Evolutionary conservation across 2,329 filamentous ascomycete species (phyloP).

Genomic region (Calonectria leucothoes): DNA sequence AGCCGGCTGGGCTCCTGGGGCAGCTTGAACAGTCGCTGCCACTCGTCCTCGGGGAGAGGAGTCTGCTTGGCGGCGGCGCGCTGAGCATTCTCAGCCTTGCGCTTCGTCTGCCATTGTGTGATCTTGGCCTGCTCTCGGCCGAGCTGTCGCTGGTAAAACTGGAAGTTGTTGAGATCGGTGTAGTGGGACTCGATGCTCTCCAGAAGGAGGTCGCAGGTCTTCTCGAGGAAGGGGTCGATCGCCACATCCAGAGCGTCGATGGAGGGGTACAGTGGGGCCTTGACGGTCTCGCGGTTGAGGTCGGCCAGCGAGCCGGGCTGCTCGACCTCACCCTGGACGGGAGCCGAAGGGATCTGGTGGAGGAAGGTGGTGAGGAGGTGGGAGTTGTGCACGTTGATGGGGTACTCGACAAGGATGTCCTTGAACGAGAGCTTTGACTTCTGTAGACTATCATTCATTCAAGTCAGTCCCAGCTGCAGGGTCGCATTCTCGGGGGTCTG

Average conservation of each 20-base stretch:
- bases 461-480: slow-evolving; percentile 20
- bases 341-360: slow-evolving; percentile 84
- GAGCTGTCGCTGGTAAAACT: slow-evolving; percentile 93
- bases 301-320: slow-evolving; percentile 84
- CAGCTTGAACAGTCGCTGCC: slow-evolving; percentile 98
- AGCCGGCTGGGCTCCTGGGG: slow-evolving; percentile 93
- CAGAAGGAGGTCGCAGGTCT: slow-evolving; percentile 95
- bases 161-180: slow-evolving; percentile 99
- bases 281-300: slow-evolving; percentile 73
- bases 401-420: slow-evolving; percentile 92
- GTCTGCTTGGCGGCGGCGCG: slow-evolving; percentile 88
- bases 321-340: slow-evolving; percentile 72
- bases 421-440: slow-evolving; percentile 94
- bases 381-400: slow-evolving; percentile 93
- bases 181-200: slow-evolving; percentile 98
- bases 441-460: slow-evolving; percentile 74
- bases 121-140: slow-evolving; percentile 97
- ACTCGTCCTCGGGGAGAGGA: slow-evolving; percentile 94
- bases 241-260: slow-evolving; percentile 90
- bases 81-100: slow-evolving; percentile 93
- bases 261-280: slow-evolving; percentile 82
- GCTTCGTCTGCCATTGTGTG: slow-evolving; percentile 94
- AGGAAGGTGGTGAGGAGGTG: slow-evolving; percentile 96
- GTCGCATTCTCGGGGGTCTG: neutral
- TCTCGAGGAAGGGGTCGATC: slow-evolving; percentile 97